Evolutionary conservation across 2,329 filamentous ascomycete genomes (phyloP), one percentile per base, ranked within the genome.

Genomic region (Fusarium armeniacum): DNA sequence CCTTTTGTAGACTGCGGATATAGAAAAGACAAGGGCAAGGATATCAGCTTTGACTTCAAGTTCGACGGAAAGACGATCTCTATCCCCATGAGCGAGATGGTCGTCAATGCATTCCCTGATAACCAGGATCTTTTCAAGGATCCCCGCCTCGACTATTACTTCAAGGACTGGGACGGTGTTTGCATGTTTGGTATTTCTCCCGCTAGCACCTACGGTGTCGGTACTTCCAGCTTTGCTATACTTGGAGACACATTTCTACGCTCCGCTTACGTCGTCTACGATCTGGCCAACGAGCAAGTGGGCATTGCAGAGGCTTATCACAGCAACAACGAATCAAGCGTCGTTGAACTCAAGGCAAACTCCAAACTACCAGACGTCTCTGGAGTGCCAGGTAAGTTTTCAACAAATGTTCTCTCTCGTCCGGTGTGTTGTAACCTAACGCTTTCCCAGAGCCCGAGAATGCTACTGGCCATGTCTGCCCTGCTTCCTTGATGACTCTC

Each of bases 221-320:
- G 65, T 16, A 58, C 13, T 46, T 33, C 59, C 2, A 85, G 28
- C 15, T 46, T 80, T 70, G 80, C 80, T 43, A 76, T 89, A n/a
- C 79, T 89, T n/a, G 87, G 87, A 13, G 87, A 88, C 70, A 87
- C 86, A 2, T 87, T 89, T 75, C 66, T 89, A 67, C 83, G 87
- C 33, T 86, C 84, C 13, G 85, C 85, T 24, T 88, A 88, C 73
- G 84, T 86, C 52, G 85, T 87, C 56, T 87, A 87, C 74, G 85
- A 88, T 70, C 75, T 87, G 43, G 79, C 78, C 56, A 83, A 86
- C 76, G 73, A 83, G 70, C 78, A 85, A 77, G 79, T 89, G 56
- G 85, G 79, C 60, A 73, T 88, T 6, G 85, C 85, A 15, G 85
- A 85, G 78, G 81, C 87, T 50, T 86, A 85, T 67, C 74, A 85